Base-by-base conservation (phyloP, 1,284 basidiomycete genomes). In the Sutorius eximius region DNA sequence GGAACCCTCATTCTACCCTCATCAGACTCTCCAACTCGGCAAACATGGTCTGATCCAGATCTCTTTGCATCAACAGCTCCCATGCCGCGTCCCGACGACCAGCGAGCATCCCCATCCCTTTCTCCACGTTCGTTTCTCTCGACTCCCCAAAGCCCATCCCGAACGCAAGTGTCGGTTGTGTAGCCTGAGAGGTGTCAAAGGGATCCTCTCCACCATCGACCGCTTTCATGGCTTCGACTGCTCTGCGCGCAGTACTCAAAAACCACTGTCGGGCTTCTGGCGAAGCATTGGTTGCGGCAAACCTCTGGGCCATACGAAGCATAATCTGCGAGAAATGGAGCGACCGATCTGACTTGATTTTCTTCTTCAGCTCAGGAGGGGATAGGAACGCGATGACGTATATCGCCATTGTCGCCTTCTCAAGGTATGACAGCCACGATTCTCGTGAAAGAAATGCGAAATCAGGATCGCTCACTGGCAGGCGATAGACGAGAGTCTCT, bases 331-430 rank as follows among this genome's bases (percentile, higher is more conserved):
- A 77, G 68, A 88, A 84, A 45, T 81, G 81, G 46, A 90, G 73
- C 56, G 71, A 71, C 49, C 82, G 75, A 69, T 85, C 77, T 42
- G 73, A 67, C 59, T 90, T 89, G 61, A 95, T 79, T 53, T 75
- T 78, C 51, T 78, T 72, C 73, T 96, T 93, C 55, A 94, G 69
- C 32, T 78, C 73, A 1, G 86, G 85, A 1, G 93, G 82, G 5
- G 93, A 83, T 45, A 96, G 77, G 77, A 95, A 98, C 9, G 88
- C 85, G 56, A 98, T 75, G 34, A 89, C 87, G 75, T 97, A 98
- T 38, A 97, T 80, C 16, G 83, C 83, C 77, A 95, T 83, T 20
- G 89, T 79, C 42, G 83, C 75, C 56, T 90, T 87, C 75, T 96
- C 93, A 59, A 89, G 74, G 70, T 93, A 91, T 40, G 85, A 83